Evolutionary conservation across 2,329 filamentous ascomycete species (phyloP), one percentile per base, ranked within the genome.

Genomic region (Calycina herbarum): DNA sequence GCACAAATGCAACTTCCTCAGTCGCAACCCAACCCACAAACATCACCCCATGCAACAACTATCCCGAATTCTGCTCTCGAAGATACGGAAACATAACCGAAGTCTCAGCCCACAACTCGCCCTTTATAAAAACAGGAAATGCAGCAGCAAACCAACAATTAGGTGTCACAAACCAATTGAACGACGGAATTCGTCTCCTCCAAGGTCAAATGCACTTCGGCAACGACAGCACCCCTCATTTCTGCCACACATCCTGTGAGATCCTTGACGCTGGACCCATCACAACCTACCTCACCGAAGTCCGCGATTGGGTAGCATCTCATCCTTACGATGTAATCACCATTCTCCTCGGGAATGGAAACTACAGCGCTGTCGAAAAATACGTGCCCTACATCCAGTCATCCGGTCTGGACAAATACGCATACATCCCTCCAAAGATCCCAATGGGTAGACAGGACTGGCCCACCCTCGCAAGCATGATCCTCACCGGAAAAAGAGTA

Each of bases 251-350:
- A 1, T 88, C 85, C 57, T 97, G 94, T 78, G 86, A 93, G 70
- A 80, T 97, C 2, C 85, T 97, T 38, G 89, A 97, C 71, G 91
- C 86, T 1, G 94, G 94, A 0, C 88, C 91, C 7, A 89, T 95
- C 61, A 86, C 89, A 63, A 80, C 85, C 56, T 95, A 92, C 80
- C 86, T 97, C 40, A 81, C 81, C 6, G 82, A 81, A 0, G 90
- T 97, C 13, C 82, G 82, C 42, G 76, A 81, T 56, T 97, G 94
- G 94, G 86, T 97, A 2, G 82, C 84, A 6, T 72, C 75, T 0
- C 88, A 97, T 71, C 93, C 93, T 0, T 94, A 92, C 79, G 94
- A 97, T 70, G 91, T 97, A 1, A 86, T 97, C 31, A 94, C 92
- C 1, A 88, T 97, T 69, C 82, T 97, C 20, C 88, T 97, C 61